Conservation (phyloP, 208 protist species). For the Crithidia expoeki region DNA sequence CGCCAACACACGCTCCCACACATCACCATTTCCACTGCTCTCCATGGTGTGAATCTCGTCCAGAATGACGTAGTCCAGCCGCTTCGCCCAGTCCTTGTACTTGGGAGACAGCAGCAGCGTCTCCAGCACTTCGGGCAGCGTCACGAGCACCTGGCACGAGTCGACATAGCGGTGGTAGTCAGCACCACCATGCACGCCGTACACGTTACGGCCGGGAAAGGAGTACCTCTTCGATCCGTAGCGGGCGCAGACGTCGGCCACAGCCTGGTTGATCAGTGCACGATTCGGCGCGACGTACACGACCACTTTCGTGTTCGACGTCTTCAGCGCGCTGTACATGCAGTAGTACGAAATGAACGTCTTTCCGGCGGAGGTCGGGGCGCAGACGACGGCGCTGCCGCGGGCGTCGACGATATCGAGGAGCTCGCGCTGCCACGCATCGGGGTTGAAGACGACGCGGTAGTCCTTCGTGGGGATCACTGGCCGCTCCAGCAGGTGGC, state of each 20-base stretch:
- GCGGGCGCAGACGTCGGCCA: constrained; percentile 91
- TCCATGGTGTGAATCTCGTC: constrained; percentile 97
- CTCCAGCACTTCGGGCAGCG: constrained; percentile 93
- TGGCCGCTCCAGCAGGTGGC: constrained; percentile 87
- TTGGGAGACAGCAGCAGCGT: constrained; percentile 90
- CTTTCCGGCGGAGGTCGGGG: constrained; percentile 96
- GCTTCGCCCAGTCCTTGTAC: constrained; percentile 83
- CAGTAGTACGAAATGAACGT: constrained; percentile 97
- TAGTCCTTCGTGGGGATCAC: constrained; percentile 76
- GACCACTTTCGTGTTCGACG: constrained; percentile 88
- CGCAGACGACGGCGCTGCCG: constrained; percentile 93
- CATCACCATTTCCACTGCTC: constrained; percentile 82
- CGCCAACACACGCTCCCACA: constrained; percentile 95
- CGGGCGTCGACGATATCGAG: constrained; percentile 94
- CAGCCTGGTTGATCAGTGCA: constrained; percentile 95
- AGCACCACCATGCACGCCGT: constrained; percentile 85
- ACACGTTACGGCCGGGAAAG: constrained; percentile 71
- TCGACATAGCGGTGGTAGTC: constrained; percentile 89
- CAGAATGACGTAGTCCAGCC: constrained; percentile 95
- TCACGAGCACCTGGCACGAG: constrained; percentile 94
- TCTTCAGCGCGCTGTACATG: constrained; percentile 92
- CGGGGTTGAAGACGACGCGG: constrained; percentile 94
- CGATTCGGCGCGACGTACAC: constrained; percentile 94
- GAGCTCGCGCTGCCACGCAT: constrained; percentile 95
- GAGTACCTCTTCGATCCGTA: constrained; percentile 92